Base-by-base conservation (phyloP, 352 stramenopile genomes). In the Phytophthora tubulina region DNA sequence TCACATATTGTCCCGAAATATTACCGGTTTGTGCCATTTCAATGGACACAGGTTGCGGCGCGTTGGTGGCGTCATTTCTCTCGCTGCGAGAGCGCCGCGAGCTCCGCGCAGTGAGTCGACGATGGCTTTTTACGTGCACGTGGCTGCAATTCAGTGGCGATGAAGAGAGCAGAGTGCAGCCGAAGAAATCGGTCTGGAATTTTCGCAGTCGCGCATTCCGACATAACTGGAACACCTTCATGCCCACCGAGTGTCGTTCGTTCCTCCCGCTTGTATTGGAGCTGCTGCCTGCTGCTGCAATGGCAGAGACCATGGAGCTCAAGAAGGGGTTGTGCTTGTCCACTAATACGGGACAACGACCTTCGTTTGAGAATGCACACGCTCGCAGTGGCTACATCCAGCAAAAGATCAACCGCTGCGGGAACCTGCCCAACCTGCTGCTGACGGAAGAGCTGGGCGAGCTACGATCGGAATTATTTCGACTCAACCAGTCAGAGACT, bases 401-500 rank as follows among this genome's bases (percentile, higher is more conserved):
- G 45, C 70, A 73, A 60, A 93, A 93, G 60, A 88, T 93, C 64
- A 91, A 93, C 35, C 83, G 85, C 21, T 89, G 82, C n/a, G 73
- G 80, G 31, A 93, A 93, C 31, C 70, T 93, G 57, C 83, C 85
- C 8, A 85, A 78, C 54, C 50, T 91, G 41, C 70, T 93, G 15
- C 60, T 93, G 17, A 85, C 81, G 8, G 59, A 77, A 49, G 73
- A 86, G 51, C 79, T 93, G 48, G 73, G 67, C 36, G 70, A 76
- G 17, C 7, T 93, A 42, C 78, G 85, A n/a, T 85, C 81, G 2
- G 44, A 83, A 61, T 54, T 92, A 4, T 92, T 92, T 74, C 61
- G 75, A 15, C 17, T 5, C 3, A 71, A 69, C 6, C 66, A 78
- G n/a, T 32, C 61, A 0, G 27, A 75, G 52, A 67, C 68, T 8